Conservation (phyloP, 1,139 yeast genomes). For the Lodderomyces margitis region DNA sequence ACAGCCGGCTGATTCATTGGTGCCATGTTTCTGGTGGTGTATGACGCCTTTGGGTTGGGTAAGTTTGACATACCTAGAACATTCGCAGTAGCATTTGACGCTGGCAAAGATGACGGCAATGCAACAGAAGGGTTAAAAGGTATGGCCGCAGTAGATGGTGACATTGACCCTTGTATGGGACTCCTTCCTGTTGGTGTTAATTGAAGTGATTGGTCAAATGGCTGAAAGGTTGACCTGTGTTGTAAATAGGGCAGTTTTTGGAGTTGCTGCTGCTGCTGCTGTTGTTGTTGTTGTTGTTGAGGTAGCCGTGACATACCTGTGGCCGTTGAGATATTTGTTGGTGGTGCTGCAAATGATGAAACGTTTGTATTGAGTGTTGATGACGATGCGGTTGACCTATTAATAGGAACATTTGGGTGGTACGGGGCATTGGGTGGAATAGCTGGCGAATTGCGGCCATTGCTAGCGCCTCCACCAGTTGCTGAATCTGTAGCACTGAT, state of each 20-base stretch:
- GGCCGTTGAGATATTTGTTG: constrained; percentile 2
- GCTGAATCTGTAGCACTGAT: not conserved
- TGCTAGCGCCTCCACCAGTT: not conserved
- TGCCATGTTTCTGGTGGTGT: not conserved
- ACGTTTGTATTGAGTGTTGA: not conserved
- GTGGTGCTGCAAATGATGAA: constrained; percentile 3
- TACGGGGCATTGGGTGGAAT: not conserved
- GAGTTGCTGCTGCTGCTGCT: constrained; percentile 1
- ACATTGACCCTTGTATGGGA: not conserved
- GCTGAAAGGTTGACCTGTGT: not conserved
- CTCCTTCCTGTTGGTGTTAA: constrained; percentile 2
- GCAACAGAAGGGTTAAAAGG: not conserved
- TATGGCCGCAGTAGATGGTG: not conserved
- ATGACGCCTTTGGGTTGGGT: not conserved
- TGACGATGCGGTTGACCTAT: not conserved
- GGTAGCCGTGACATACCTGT: not conserved
- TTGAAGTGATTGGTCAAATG: not conserved
- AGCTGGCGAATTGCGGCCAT: constrained; percentile 2
- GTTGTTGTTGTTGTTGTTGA: constrained; percentile 5
- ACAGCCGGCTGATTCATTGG: not conserved
- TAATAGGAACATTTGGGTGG: not conserved
- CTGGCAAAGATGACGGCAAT: not conserved
- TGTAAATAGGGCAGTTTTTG: constrained; percentile 1
- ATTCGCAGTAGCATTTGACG: not conserved
- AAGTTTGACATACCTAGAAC: too few species aligned